These are phyloP conservation scores for Durio zibethinus DNA, from an alignment of 345 rosid genomes.

Conservation along the genomic window DNA sequence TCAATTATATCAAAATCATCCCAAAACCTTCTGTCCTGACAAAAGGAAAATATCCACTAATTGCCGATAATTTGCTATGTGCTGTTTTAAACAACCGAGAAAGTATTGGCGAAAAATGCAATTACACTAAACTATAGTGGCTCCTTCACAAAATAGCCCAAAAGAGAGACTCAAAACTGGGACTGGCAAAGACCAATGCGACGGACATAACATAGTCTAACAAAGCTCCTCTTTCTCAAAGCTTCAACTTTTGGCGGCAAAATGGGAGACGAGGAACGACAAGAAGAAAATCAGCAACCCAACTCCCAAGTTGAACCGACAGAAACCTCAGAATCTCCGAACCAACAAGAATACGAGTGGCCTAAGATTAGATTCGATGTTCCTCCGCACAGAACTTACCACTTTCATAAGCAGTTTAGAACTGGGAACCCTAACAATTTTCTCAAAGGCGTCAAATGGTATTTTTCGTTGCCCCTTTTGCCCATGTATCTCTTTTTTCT, in stretches of 20 bases:
- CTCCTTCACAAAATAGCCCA: neutral
- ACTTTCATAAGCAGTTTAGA: slow-evolving; percentile 70
- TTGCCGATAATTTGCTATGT: no score
- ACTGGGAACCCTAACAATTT: slow-evolving; percentile 71
- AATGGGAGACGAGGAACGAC: slow-evolving; percentile 29
- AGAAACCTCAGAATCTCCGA: slow-evolving; percentile 15
- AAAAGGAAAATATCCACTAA: no score
- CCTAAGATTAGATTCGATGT: slow-evolving; percentile 57
- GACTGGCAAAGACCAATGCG: neutral
- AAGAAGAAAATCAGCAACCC: slow-evolving; percentile 18
- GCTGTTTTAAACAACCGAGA: neutral
- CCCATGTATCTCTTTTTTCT: neutral
- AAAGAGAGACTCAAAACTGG: neutral
- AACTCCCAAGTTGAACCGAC: slow-evolving; percentile 6
- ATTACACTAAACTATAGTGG: neutral
- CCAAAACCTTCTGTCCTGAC: no score
- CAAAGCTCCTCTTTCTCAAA: slow-evolving; percentile 5
- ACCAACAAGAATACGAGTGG: slow-evolving; percentile 40
- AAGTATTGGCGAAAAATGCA: neutral
- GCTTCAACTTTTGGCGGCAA: slow-evolving; percentile 21
- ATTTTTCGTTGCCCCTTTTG: neutral
- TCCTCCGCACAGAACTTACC: slow-evolving; percentile 58
- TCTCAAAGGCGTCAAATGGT: slow-evolving; percentile 89
- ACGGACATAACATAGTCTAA: no score
- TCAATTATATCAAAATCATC: no score